A percentile compares a stretch with the other conserved stretches of the same genome.
Evolutionary conservation across 768 basidiomycete genomes (phyloP).

Genomic region (Russula sp.): DNA sequence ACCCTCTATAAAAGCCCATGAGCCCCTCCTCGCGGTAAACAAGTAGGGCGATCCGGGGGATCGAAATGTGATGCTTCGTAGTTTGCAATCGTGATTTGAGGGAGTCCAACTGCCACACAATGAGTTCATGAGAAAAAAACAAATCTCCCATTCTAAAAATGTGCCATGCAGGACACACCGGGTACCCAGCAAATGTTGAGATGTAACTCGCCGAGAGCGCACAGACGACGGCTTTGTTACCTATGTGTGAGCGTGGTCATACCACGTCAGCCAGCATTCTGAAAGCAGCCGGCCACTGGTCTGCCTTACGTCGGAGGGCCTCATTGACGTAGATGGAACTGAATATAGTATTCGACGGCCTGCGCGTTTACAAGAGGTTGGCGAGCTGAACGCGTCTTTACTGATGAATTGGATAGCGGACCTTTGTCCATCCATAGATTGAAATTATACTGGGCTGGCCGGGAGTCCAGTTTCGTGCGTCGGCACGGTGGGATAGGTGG

Average conservation of each 20-base stretch:
- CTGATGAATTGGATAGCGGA: constrained; percentile 7
- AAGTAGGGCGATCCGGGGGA: constrained; percentile 60
- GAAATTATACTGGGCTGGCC: constrained; percentile 58
- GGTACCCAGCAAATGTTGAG: constrained; percentile 89
- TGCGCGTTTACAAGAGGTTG: background rate
- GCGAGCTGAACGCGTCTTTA: constrained; percentile 1
- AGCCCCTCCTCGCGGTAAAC: constrained; percentile 84
- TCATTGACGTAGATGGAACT: constrained; percentile 22
- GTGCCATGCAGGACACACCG: constrained; percentile 36
- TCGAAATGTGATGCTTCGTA: constrained; percentile 63
- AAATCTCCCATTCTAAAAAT: no score
- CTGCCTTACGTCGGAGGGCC: constrained; percentile 18
- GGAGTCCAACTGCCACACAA: constrained; percentile 64
- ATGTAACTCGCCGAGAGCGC: constrained; percentile 88
- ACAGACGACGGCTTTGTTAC: constrained; percentile 81
- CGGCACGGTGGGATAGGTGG: constrained; percentile 38
- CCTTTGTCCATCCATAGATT: constrained; percentile 27
- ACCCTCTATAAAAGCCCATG: constrained; percentile 81
- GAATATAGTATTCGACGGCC: constrained; percentile 18
- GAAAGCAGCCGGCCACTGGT: background rate
- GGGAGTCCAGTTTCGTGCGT: constrained; percentile 67
- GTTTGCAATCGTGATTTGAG: constrained; percentile 92
- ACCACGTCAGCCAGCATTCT: constrained; percentile 12
- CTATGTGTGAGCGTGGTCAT: constrained; percentile 32
- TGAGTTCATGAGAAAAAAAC: background rate